These are phyloP conservation scores for Parafenestella ontariensis DNA, from an alignment of 2,329 filamentous ascomycete genomes.

Conservation along the genomic window DNA sequence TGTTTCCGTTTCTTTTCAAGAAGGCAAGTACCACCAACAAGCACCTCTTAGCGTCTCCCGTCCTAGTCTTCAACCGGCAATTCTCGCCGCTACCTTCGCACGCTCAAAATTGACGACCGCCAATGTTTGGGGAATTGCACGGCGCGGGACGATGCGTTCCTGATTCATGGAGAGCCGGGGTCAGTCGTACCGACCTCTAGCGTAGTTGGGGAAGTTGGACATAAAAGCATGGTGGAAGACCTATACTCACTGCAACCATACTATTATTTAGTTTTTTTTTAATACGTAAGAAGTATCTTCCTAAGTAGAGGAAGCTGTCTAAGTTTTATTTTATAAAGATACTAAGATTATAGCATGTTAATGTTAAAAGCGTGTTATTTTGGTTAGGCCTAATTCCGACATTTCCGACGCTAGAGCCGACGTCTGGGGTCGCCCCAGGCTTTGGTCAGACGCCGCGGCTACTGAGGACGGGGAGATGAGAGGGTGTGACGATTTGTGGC, in stretches of 20 bases:
- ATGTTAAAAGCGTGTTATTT: too few species aligned
- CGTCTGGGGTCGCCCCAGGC: conserved; percentile 18
- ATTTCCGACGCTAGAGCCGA: too few species aligned
- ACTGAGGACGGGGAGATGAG: neutral
- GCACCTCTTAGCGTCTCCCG: neutral
- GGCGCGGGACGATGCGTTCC: conserved; percentile 29
- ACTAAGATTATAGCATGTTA: too few species aligned
- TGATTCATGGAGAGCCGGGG: too few species aligned
- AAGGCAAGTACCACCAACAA: neutral
- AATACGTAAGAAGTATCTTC: too few species aligned
- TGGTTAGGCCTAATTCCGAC: too few species aligned
- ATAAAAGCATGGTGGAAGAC: too few species aligned
- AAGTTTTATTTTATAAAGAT: too few species aligned
- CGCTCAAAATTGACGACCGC: conserved; percentile 8
- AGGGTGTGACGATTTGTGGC: neutral
- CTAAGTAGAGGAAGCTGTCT: too few species aligned
- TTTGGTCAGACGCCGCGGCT: conserved; percentile 11
- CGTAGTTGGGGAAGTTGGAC: conserved; percentile 33
- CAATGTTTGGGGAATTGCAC: conserved; percentile 13
- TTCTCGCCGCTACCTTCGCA: conserved; percentile 17
- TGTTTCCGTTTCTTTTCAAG: conserved; percentile 3
- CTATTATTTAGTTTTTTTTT: too few species aligned
- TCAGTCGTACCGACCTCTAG: too few species aligned
- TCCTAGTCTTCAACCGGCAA: neutral
- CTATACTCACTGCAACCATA: too few species aligned